A percentile compares a stretch with the other conserved stretches of the same genome.
phyloP scores from a whole-genome alignment of 177 flowering plant species.

The Telopea speciosissima region DNA sequence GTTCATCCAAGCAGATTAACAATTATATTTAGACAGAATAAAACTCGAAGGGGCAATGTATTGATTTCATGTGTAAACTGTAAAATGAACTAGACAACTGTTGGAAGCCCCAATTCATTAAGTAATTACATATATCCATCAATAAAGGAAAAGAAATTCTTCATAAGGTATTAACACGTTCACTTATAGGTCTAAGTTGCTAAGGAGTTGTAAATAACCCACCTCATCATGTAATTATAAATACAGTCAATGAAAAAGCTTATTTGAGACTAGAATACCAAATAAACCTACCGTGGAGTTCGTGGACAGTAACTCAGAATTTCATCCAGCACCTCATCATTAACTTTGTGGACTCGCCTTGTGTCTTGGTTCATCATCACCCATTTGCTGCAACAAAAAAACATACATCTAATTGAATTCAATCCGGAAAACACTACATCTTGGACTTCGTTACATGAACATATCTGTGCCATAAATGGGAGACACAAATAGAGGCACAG shows the following conservation, averaged over 20 bases:
- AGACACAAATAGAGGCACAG: no score
- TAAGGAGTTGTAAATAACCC: no score
- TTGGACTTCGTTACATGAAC: no score
- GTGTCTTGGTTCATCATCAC: constrained; percentile 90
- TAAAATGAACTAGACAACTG: neutral
- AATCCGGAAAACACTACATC: neutral
- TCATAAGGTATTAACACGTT: no score
- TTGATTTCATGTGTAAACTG: no score
- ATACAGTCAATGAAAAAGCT: neutral
- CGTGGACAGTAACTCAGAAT: constrained; percentile 49
- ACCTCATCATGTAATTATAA: neutral
- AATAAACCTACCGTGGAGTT: constrained; percentile 39
- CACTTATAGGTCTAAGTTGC: no score
- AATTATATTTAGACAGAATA: no score
- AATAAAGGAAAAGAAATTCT: neutral
- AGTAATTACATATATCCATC: neutral
- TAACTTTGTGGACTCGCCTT: constrained; percentile 71
- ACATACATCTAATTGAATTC: neutral
- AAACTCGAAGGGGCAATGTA: no score
- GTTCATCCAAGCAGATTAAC: no score
- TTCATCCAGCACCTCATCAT: constrained; percentile 71
- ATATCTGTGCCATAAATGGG: no score
- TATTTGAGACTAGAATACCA: no score
- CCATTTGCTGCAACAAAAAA: constrained; percentile 66
- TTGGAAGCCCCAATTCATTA: neutral